Base-by-base conservation (phyloP, 2,329 filamentous ascomycete species). In the Monilinia vaccinii-corymbosi region DNA sequence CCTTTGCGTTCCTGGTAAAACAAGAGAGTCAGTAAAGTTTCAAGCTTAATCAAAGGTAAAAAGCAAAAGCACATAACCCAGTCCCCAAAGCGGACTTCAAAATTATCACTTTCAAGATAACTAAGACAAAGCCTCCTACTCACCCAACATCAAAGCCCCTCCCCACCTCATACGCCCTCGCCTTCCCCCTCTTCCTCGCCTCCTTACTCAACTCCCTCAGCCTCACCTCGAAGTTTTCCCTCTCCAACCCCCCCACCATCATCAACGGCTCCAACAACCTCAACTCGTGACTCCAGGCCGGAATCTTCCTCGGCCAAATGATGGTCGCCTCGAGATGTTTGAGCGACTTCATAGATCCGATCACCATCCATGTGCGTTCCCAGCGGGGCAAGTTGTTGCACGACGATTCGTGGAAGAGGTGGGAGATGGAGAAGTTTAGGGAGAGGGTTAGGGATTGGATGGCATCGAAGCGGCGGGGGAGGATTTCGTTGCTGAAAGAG, bases 391-490 rank as follows among this genome's bases (percentile, higher is more conserved):
- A 42, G 14, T 67, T 58, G n/a, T 61, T 66, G 14, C 31, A 38
- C 10, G 63, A 57, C 42, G 58, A 42, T 51, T 60, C 58, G 21
- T 60, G 48, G 21, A 36, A 56, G 4, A 56, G 23, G 6, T 44
- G 18, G 9, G 65, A 62, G 13, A 53, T 51, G 38, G 32, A 34
- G 56, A 67, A 67, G 18, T 56, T 45, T 21, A 67, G 64, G 31
- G 62, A 60, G 10, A 69, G 53, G 28, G 62, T 59, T 1, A 69
- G n/a, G 5, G 53, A 59, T 18, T 60, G 56, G 28, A 69, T 67
- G 18, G 60, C 50, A 48, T 66, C 65, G 49, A 68, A 65, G 28
- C 67, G 66, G 16, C 63, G 62, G 6, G 67, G 65, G 4, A 68
- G 55, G 16, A 66, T 53, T 13, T 60, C 44, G 13, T 61, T 63